phyloP scores from a whole-genome alignment of 2,329 filamentous ascomycete genomes.

The Epichloe bromicola region DNA sequence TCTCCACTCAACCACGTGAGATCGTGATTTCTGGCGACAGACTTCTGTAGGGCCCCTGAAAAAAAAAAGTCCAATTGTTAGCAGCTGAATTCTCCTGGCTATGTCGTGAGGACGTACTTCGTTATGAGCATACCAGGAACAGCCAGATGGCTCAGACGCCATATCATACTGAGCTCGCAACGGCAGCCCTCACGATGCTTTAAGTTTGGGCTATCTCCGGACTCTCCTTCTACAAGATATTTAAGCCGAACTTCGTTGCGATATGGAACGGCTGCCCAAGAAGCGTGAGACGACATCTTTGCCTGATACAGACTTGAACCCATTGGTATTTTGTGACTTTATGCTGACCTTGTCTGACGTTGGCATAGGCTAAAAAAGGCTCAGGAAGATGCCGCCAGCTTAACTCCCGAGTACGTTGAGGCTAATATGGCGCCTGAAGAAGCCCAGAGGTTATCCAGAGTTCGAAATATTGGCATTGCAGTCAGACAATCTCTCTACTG shows the following conservation, averaged over 20 bases:
- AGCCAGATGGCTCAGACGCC: constrained; percentile 29
- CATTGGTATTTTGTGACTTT: not conserved
- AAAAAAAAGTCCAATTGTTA: constrained; percentile 15
- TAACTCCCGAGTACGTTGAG: constrained; percentile 50
- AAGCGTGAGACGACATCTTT: constrained; percentile 22
- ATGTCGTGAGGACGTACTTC: constrained; percentile 6
- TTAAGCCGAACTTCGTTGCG: constrained; percentile 21
- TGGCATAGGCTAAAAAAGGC: constrained; percentile 34
- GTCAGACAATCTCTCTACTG: constrained; percentile 29
- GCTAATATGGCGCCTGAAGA: constrained; percentile 73
- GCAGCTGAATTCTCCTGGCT: not conserved
- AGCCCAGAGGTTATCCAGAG: constrained; percentile 60
- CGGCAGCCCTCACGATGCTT: constrained; percentile 12
- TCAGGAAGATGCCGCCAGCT: constrained; percentile 36
- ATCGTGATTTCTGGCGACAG: not conserved
- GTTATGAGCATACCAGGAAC: constrained; percentile 27
- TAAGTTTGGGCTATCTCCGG: not conserved
- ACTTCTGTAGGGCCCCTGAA: not conserved
- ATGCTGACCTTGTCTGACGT: constrained; percentile 1
- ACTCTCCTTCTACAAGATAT: constrained; percentile 2
- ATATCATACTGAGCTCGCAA: constrained; percentile 19
- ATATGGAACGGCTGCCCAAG: constrained; percentile 24
- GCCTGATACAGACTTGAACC: not conserved
- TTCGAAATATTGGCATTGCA: constrained; percentile 96
- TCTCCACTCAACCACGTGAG: not conserved